Base-by-base conservation (phyloP, 2,329 filamentous ascomycete species). In the Dactylella cylindrospora region DNA sequence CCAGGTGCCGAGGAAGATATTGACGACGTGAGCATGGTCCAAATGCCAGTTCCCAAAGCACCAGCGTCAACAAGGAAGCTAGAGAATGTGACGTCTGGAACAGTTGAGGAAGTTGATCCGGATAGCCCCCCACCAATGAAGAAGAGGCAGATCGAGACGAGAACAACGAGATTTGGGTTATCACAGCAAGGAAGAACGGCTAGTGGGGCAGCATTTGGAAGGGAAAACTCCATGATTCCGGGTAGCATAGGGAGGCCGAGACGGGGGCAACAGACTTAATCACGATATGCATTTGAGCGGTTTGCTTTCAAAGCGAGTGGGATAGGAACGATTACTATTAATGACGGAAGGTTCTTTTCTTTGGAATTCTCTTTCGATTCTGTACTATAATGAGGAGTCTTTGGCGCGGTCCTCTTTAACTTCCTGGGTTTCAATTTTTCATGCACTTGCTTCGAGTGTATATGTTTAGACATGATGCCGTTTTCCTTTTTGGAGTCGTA, bases 21-120 rank as follows among this genome's bases (percentile, higher is more conserved):
- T 19, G 47, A 61, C 7, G 55, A 61, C 28, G 55, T 61, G n/a
- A 49, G 36, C 41, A 53, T 53, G 55, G 35, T 53, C 3, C 39
- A 49, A 23, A 40, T 44, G 3, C 22, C 39, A 5, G n/a, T n/a
- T n/a, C n/a, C n/a, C n/a, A n/a, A n/a, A n/a, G n/a, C n/a, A n/a
- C 38, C 29, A 9, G 20, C 49, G 6, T 31, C 38, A 35, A 28
- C 20, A 5, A 23, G 15, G n/a, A 20, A 12, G 23, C 41, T 33
- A 35, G 29, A 45, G 15, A 44, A 53, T 20, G 9, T 13, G 15
- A 22, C 28, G n/a, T 20, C 38, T 4, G n/a, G 9, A 4, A 19
- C 12, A 6, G 29, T 32, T 32, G 26, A 45, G n/a, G n/a, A n/a
- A n/a, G 23, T 15, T 13, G 55, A 61, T 13, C 20, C 28, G 5